Evolutionary conservation across 768 basidiomycete genomes (phyloP), one percentile per base, ranked within the genome.

Genomic region (Russula virescens): DNA sequence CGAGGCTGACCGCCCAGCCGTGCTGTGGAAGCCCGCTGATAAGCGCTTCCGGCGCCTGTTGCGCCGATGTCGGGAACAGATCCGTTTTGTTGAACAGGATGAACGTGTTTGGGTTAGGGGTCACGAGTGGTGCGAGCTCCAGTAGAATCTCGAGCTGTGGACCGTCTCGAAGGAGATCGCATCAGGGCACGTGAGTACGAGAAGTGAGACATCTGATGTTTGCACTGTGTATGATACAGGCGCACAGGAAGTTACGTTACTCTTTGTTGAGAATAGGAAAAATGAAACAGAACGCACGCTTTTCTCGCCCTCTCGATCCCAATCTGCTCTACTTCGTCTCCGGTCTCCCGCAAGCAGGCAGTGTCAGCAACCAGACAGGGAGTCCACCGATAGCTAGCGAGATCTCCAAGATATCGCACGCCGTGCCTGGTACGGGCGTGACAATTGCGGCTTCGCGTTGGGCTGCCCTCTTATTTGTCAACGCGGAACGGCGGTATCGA

Each of bases 401-500:
- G 19, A 94, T 77, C 67, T 91, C 88, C 2, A 97, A 79, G 10
- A 95, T 81, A 69, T 96, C 94, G 26, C 94, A 80, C 6, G 94
- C 96, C 2, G 94, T 97, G 0, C 94, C 94, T 0, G 94, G 89
- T 21, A 92, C 78, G 5, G 87, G 80, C 0, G 94, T 94, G 16
- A 94, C 91, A 58, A 97, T 95, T 0, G 94, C 91, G 0, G 91
- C 93, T 63, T 92, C 90, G 16, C 93, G 80, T 65, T 89, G 88
- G 5, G 90, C 93, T 94, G 61, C 14, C 3, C 21, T 4, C 23
- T 26, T 58, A 3, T 19, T 54, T 10, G 53, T 54, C 52, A 60
- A 51, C 31, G 45, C 7, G 18, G 7, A 28, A 0, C 48, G 40
- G 55, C 35, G 48, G 40, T 23, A 35, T 45, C 31, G 48, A 38